Evolutionary conservation across 2,329 filamentous ascomycete genomes (phyloP).

Genomic region (Penicillium concentricum): DNA sequence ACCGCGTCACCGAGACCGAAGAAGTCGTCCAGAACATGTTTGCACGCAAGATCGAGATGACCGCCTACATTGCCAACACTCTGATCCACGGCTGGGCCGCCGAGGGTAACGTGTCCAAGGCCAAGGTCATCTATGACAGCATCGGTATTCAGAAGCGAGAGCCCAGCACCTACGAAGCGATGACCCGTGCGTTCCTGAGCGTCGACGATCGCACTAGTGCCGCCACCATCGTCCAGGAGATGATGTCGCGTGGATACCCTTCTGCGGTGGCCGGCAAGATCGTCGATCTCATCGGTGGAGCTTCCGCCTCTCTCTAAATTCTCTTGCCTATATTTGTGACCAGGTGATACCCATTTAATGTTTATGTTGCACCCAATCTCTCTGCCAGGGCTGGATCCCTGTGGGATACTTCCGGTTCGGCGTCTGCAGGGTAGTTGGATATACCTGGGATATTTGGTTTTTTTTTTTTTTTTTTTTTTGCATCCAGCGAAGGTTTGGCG

Average conservation of each 20-base stretch:
- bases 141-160: slow-evolving; percentile 78
- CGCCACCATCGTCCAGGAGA: slow-evolving; percentile 79
- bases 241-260: slow-evolving; percentile 86
- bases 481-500: slow-evolving; percentile 25
- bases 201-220: slow-evolving; percentile 77
- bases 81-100: slow-evolving; percentile 95
- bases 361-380: slow-evolving; percentile 15
- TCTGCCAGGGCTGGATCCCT: slow-evolving; percentile 37
- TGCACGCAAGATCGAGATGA: slow-evolving; percentile 72
- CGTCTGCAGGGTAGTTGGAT: slow-evolving; percentile 27
- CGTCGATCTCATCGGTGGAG: slow-evolving; percentile 73
- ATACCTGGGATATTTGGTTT: slow-evolving; percentile 17
- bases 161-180: slow-evolving; percentile 97
- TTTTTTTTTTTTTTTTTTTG: slow-evolving; percentile 14
- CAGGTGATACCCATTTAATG: slow-evolving; percentile 8
- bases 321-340: slow-evolving; percentile 2
- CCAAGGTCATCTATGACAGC: slow-evolving; percentile 74
- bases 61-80: slow-evolving; percentile 97
- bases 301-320: slow-evolving; percentile 27
- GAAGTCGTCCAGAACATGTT: slow-evolving; percentile 74
- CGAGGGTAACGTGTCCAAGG: slow-evolving; percentile 75
- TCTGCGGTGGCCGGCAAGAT: slow-evolving; percentile 91
- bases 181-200: slow-evolving; percentile 89
- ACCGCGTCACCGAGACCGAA: slow-evolving; percentile 74
- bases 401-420: slow-evolving; percentile 29